Evolutionary conservation across 2,329 filamentous ascomycete genomes (phyloP), one percentile per base, ranked within the genome.

Genomic region (Bretziella fagacearum): DNA sequence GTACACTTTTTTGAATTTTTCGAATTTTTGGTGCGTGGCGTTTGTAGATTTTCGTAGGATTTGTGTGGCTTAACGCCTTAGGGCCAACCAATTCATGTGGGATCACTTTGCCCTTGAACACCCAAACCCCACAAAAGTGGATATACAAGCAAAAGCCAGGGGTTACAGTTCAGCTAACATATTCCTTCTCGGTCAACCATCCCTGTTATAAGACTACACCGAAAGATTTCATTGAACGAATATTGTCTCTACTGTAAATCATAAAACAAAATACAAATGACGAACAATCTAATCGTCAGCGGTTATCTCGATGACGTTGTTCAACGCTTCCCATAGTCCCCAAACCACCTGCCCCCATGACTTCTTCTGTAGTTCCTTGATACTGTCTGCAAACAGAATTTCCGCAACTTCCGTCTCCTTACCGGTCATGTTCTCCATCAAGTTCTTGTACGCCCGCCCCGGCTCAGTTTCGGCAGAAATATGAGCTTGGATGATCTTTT

Each of bases 281-380:
- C 6, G 11, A 25, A 11, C 22, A 35, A 17, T 26, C 22, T 27
- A 11, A 22, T 7, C 23, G 11, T 39, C 15, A 29, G 20, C 15
- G 35, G 42, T 51, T 22, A 51, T 49, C 13, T 46, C 41, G 17
- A 41, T 29, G 11, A 52, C 30, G 3, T 25, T 32, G 17, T 51
- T 36, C 46, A 49, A 40, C 29, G 44, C 46, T 18, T 51, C 45
- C 39, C 47, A 53, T 5, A 52, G 8, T 6, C 46, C 45, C 51
- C 52, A 52, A 13, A 48, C 40, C 1, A 35, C 48, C 44, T 52
- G 41, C 6, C 52, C 52, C 52, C 50, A 53, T 22, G 50, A 35
- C 33, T 47, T 48, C 11, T 46, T 26, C 23, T 37, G 37, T 32
- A 51, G 20, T 32, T 44, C 30, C 11, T 42, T 30, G 33, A 53